phyloP scores from a whole-genome alignment of 208 protist species.

The Trypanosoma rangeli region DNA sequence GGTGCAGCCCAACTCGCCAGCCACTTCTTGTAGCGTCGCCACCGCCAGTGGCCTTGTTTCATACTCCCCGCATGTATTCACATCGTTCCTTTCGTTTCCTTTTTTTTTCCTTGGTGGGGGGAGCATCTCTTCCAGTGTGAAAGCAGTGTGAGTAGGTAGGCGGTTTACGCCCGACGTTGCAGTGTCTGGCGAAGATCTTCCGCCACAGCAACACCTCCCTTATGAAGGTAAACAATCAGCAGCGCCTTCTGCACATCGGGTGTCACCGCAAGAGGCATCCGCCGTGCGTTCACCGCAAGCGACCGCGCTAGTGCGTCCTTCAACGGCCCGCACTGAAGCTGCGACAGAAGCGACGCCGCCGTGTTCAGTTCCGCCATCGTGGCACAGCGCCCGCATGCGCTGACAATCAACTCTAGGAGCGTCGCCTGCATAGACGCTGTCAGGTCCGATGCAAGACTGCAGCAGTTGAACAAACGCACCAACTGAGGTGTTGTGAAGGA shows the following conservation, averaged over 20 bases:
- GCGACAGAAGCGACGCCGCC: slow-evolving; percentile 45
- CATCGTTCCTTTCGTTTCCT: neutral
- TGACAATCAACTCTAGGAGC: slow-evolving; percentile 40
- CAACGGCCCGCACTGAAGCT: slow-evolving; percentile 21
- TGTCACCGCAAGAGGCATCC: slow-evolving; percentile 20
- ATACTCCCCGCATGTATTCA: neutral
- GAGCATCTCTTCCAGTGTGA: neutral
- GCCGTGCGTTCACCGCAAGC: slow-evolving; percentile 23
- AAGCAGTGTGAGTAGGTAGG: no score
- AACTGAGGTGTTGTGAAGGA: slow-evolving; percentile 24
- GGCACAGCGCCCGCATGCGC: slow-evolving; percentile 13
- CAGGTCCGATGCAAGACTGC: slow-evolving; percentile 15
- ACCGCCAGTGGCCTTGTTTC: neutral
- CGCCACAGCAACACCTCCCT: slow-evolving; percentile 39
- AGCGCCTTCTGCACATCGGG: slow-evolving; percentile 52
- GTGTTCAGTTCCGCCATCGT: slow-evolving; percentile 41
- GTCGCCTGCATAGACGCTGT: slow-evolving; percentile 34
- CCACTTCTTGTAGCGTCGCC: neutral
- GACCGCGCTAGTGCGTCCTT: slow-evolving; percentile 30
- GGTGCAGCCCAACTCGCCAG: neutral
- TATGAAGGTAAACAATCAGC: slow-evolving; percentile 74
- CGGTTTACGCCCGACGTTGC: slow-evolving; percentile 11
- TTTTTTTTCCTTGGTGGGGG: slow-evolving; percentile 1
- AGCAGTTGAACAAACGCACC: slow-evolving; percentile 24
- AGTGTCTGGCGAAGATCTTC: slow-evolving; percentile 43